phyloP scores from a whole-genome alignment of 2,329 filamentous ascomycete species.

The Pseudogymnoascus verrucosus region DNA sequence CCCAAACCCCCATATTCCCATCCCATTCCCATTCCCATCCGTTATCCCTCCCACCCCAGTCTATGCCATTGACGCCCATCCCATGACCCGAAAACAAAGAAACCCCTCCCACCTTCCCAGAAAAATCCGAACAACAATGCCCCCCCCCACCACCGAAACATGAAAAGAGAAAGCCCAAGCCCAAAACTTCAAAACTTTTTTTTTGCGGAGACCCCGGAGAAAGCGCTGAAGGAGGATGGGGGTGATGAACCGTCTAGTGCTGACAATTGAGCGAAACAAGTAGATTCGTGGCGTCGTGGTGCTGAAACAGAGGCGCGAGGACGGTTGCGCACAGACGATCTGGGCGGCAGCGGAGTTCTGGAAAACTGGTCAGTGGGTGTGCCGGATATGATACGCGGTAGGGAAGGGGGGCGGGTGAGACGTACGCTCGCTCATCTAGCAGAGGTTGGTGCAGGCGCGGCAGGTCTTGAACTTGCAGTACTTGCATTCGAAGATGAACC shows the following conservation, averaged over 20 bases:
- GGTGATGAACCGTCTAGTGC: not conserved
- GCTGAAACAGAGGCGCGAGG: not conserved
- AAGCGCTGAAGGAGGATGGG: not conserved
- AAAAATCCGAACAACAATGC: not conserved
- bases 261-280: conserved; percentile 1
- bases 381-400: not conserved
- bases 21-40: not conserved
- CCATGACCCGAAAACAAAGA: not conserved
- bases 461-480: conserved; percentile 62
- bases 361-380: not conserved
- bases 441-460: conserved; percentile 38
- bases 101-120: not conserved
- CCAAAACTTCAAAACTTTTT: not conserved
- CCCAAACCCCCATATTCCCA: not conserved
- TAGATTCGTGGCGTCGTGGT: conserved; percentile 5
- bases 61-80: not conserved
- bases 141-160: not conserved
- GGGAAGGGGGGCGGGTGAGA: not conserved
- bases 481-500: conserved; percentile 61
- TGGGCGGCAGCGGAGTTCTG: not conserved
- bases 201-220: not conserved
- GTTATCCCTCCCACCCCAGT: not conserved
- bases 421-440: not conserved
- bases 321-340: not conserved
- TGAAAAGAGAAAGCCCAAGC: not conserved